Conservation (phyloP, 2,329 filamentous ascomycete genomes). For the Talaromyces sp. region DNA sequence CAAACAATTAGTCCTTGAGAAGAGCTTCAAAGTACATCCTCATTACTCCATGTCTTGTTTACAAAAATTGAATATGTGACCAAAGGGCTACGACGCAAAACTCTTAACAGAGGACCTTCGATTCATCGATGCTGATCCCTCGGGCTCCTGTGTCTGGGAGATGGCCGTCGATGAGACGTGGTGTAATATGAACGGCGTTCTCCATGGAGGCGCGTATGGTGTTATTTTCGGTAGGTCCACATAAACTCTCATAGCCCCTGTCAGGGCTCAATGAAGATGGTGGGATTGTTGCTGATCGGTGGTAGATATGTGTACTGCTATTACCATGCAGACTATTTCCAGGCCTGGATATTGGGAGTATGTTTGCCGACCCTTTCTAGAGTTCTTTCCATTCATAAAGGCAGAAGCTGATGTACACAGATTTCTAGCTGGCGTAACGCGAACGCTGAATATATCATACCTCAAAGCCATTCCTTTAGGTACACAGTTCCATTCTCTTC, state of each 20-base stretch:
- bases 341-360: conserved; percentile 51
- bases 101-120: conserved; percentile 24
- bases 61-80: too few relatives aligned
- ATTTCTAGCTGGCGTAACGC: conserved; percentile 52
- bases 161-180: conserved; percentile 24
- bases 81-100: conserved; percentile 24
- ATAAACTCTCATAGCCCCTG: background rate
- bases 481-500: conserved; percentile 21
- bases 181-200: conserved; percentile 28
- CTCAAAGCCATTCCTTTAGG: conserved; percentile 49
- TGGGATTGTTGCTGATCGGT: background rate
- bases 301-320: conserved; percentile 52
- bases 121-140: conserved; percentile 25
- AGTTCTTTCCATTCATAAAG: background rate
- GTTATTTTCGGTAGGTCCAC: conserved; percentile 64
- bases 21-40: conserved; percentile 9
- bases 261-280: background rate
- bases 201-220: conserved; percentile 57
- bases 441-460: conserved; percentile 52
- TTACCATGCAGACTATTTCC: conserved; percentile 49
- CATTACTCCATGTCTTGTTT: background rate
- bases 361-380: conserved; percentile 1
- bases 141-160: conserved; percentile 25
- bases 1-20: conserved; percentile 12
- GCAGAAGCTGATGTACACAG: conserved; percentile 17